A percentile compares a stretch with the other conserved stretches of the same genome.
Conservation (phyloP, 768 basidiomycete species). For the Suillus subaureus region DNA sequence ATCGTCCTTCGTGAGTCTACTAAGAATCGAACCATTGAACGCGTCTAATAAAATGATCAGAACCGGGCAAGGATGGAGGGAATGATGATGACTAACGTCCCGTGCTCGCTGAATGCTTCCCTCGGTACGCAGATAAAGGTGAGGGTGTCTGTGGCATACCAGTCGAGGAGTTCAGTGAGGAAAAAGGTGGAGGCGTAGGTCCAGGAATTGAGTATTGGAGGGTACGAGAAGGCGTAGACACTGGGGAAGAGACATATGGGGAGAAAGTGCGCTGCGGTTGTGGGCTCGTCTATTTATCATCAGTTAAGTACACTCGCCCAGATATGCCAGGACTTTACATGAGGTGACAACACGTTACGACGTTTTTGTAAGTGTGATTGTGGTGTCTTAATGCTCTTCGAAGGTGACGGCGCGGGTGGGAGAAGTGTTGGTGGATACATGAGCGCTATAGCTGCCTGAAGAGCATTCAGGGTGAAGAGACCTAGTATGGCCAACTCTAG, state of each 20-base stretch:
- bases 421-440: conserved; percentile 36
- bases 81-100: conserved; percentile 34
- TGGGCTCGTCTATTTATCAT: conserved; percentile 24
- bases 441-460: conserved; percentile 39
- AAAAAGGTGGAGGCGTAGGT: conserved; percentile 40
- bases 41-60: conserved; percentile 19
- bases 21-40: conserved; percentile 31
- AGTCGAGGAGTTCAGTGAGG: conserved; percentile 35
- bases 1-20: conserved; percentile 28
- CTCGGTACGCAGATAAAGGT: conserved; percentile 42
- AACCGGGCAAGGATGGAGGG: neutral
- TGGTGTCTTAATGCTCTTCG: conserved; percentile 23
- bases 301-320: neutral
- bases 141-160: conserved; percentile 37
- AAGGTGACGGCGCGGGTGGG: conserved; percentile 27
- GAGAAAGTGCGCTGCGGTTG: conserved; percentile 30
- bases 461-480: conserved; percentile 35
- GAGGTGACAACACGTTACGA: conserved; percentile 23
- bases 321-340: conserved; percentile 3
- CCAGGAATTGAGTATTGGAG: conserved; percentile 37
- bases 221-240: conserved; percentile 36
- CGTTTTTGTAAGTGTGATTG: conserved; percentile 30
- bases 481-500: conserved; percentile 34
- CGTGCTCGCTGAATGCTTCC: conserved; percentile 35
- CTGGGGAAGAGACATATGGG: conserved; percentile 31